Evolutionary conservation across 164 flowering plant genomes (phyloP), one percentile per base, ranked within the genome.

Genomic region (Nymphaea thermarum): DNA sequence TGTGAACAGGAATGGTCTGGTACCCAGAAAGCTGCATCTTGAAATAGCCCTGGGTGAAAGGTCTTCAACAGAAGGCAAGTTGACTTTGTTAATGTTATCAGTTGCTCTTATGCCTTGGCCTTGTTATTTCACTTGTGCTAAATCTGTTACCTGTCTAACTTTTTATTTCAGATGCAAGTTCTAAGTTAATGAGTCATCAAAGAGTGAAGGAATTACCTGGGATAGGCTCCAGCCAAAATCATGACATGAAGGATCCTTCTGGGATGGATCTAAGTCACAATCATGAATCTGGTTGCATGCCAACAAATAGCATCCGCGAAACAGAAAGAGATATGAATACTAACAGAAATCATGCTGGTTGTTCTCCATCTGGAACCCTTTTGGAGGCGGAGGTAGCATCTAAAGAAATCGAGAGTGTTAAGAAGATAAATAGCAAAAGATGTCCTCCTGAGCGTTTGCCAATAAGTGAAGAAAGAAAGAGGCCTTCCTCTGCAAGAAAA

Each of bases 11-110:
- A 87, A 85, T 72, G 87, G 91, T 73, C 68, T 88, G 80, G 68
- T 80, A 77, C 99, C 98, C 43, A 95, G 88, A 78, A 89, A 85
- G 65, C 77, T 86, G 74, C 98, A 95, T 82, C 96, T 95, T 68
- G 97, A 95, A 53, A 82, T 90, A 77, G 98, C 99, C 60, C 89
- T 92, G 65, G 99, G 97, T 68, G 83, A 80, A 71, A 73, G 73
- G 70, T 74, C 71, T 55, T 72, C 87, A 11, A 87, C 75, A 82
- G 97, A 95, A 80, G 99, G 99, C 82, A 79, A 66, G 70, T 55
- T 62, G 60, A 55, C 3, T 12, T 41, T 62, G 42, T 17, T 51
- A 10, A 4, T 51, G 14, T 15, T 4, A 51, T 51, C 14, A 51
- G 57, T 8, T 51, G 57, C 3, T 51, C 57, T 51, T 51, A 51